Percentiles rank a stretch among this genome's conserved stretches.
These are phyloP conservation scores for Hortaea werneckii DNA, from an alignment of 2,329 filamentous ascomycete genomes.

Conservation along the genomic window DNA sequence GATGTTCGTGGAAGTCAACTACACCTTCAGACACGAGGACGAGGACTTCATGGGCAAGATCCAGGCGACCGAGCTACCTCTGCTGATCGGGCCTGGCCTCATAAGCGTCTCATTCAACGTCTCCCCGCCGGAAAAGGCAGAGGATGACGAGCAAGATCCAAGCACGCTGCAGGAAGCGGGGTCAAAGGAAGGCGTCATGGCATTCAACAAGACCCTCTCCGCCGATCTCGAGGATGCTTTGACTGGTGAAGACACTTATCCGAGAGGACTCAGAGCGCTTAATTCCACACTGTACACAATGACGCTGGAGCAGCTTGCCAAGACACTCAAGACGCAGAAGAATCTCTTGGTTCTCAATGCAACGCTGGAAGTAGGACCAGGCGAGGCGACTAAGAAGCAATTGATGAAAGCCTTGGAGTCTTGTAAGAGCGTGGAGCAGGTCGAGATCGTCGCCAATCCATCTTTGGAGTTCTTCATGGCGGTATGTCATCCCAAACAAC, in stretches of 20 bases:
- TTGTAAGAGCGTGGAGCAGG: slow-evolving; percentile 27
- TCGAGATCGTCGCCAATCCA: slow-evolving; percentile 31
- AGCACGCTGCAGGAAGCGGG: slow-evolving; percentile 20
- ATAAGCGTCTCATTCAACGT: slow-evolving; percentile 31
- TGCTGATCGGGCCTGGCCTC: slow-evolving; percentile 27
- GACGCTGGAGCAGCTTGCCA: slow-evolving; percentile 23
- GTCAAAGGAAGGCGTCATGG: slow-evolving; percentile 25
- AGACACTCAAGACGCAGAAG: slow-evolving; percentile 27
- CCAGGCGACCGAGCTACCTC: slow-evolving; percentile 27
- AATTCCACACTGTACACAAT: slow-evolving; percentile 36
- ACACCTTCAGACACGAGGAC: slow-evolving; percentile 37
- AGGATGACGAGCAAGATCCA: slow-evolving; percentile 24
- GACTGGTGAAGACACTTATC: slow-evolving; percentile 24
- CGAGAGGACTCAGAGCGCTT: slow-evolving; percentile 25
- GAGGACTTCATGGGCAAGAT: slow-evolving; percentile 33
- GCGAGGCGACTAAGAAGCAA: slow-evolving; percentile 25
- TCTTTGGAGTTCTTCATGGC: slow-evolving; percentile 29
- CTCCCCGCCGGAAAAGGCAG: slow-evolving; percentile 23
- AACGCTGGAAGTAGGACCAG: slow-evolving; percentile 28
- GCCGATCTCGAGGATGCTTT: slow-evolving; percentile 23
- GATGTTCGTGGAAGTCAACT: slow-evolving; percentile 38
- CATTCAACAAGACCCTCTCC: slow-evolving; percentile 25
- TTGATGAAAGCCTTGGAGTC: slow-evolving; percentile 22
- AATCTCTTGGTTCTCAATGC: slow-evolving; percentile 30
- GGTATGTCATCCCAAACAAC: slow-evolving; percentile 17